Percentiles rank a stretch among this genome's conserved stretches.
Conservation (phyloP, 2,329 filamentous ascomycete species). For the Hortaea werneckii region DNA sequence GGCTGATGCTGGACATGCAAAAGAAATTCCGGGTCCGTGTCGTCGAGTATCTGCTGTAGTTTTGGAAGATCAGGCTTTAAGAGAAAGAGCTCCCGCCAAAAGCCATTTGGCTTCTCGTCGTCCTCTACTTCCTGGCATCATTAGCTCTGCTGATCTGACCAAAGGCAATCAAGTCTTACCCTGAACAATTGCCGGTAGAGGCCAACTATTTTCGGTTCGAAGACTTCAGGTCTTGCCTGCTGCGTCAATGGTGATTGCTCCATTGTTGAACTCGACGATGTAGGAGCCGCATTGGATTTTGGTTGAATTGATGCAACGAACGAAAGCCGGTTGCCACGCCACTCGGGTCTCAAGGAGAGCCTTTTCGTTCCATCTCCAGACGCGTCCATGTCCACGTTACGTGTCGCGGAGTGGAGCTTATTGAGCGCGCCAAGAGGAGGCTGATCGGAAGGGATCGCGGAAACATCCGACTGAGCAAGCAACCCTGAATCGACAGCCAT, state of each 20-base stretch:
- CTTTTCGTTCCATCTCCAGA: background rate
- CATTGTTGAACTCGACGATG: conserved; percentile 41
- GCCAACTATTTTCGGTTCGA: conserved; percentile 87
- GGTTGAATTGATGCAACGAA: conserved; percentile 9
- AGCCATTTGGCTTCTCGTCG: conserved; percentile 69
- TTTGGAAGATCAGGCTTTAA: conserved; percentile 65
- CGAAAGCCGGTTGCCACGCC: conserved; percentile 10
- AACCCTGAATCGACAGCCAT: no score
- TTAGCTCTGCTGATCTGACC: background rate
- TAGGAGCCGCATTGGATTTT: conserved; percentile 1
- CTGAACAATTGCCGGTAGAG: conserved; percentile 77
- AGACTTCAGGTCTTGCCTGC: conserved; percentile 78
- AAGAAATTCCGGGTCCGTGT: conserved; percentile 63
- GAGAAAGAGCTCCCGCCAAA: conserved; percentile 94
- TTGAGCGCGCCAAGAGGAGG: background rate
- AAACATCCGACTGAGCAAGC: no score
- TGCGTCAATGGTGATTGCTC: conserved; percentile 88
- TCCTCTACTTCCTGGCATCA: conserved; percentile 47
- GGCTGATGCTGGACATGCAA: conserved; percentile 60
- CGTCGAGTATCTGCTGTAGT: conserved; percentile 58
- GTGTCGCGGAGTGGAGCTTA: background rate
- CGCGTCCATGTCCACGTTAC: background rate
- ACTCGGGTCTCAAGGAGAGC: conserved; percentile 8
- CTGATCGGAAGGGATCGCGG: background rate
- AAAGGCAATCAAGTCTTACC: conserved; percentile 27